These are phyloP conservation scores for Esteya vermicola DNA, from an alignment of 2,329 filamentous ascomycete genomes.

Conservation along the genomic window DNA sequence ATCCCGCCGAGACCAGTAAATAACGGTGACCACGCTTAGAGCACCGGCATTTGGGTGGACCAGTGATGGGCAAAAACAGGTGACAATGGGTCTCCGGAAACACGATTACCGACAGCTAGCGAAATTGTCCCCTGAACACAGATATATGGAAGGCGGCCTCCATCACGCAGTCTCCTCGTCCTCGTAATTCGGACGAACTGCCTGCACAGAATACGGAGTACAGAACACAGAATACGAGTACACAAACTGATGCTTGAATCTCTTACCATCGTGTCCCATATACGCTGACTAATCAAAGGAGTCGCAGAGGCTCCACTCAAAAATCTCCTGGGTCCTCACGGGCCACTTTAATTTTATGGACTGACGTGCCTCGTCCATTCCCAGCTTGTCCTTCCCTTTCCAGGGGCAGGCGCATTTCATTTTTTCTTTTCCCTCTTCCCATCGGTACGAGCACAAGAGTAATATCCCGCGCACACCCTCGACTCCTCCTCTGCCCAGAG, in stretches of 20 bases:
- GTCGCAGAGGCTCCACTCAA: no score
- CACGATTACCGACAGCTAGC: neutral
- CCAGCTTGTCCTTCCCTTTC: neutral
- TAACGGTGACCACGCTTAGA: no score
- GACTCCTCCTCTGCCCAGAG: conserved; percentile 1
- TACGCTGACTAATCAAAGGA: no score
- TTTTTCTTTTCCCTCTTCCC: neutral
- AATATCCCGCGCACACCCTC: neutral
- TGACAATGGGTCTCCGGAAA: conserved; percentile 1
- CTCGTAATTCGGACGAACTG: no score
- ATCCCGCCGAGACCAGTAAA: no score
- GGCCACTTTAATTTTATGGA: neutral
- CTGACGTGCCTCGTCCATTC: neutral
- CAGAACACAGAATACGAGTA: no score
- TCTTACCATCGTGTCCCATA: no score
- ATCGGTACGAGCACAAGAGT: no score
- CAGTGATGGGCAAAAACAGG: conserved; percentile 1
- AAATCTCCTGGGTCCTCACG: no score
- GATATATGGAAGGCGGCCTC: neutral
- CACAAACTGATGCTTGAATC: no score
- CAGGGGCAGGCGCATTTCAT: neutral
- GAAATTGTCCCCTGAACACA: conserved; percentile 2
- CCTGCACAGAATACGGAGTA: no score
- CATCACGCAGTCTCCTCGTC: no score
- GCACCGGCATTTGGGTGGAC: conserved; percentile 3